phyloP scores from a whole-genome alignment of 2,329 filamentous ascomycete genomes.

The Colletotrichum cereale region DNA sequence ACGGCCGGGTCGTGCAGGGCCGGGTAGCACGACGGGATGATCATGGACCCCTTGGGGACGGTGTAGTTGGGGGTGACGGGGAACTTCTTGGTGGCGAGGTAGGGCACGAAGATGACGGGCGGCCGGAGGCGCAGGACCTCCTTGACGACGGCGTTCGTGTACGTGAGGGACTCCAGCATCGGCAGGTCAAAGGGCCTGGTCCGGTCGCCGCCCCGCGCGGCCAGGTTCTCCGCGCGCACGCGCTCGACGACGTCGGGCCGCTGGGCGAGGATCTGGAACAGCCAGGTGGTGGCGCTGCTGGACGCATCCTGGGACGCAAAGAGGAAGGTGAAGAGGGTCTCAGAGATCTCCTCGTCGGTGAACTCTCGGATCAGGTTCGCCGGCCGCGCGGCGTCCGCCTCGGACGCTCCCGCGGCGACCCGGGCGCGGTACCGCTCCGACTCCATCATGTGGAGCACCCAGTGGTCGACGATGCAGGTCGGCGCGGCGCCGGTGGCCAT shows the following conservation, averaged over 20 bases:
- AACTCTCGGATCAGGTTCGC: conserved; percentile 63
- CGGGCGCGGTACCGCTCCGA: conserved; percentile 75
- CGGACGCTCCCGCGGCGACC: conserved; percentile 72
- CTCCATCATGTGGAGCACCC: conserved; percentile 80
- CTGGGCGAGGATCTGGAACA: conserved; percentile 65
- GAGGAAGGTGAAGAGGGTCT: conserved; percentile 66
- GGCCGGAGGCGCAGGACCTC: conserved; percentile 65
- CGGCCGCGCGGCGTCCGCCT: conserved; percentile 55
- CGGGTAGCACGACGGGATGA: conserved; percentile 64
- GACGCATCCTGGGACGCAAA: conserved; percentile 67
- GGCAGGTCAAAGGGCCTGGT: conserved; percentile 55
- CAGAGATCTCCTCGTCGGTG: conserved; percentile 60
- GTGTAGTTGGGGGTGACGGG: conserved; percentile 62
- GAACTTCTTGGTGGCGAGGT: conserved; percentile 61
- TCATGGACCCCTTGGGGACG: conserved; percentile 61
- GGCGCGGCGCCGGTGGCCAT: conserved; percentile 78
- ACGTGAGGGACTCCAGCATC: conserved; percentile 63
- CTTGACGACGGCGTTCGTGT: conserved; percentile 66
- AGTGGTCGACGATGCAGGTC: conserved; percentile 82
- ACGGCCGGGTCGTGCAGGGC: conserved; percentile 62
- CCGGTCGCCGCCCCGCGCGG: conserved; percentile 56
- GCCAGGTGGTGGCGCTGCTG: conserved; percentile 65
- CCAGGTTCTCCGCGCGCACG: conserved; percentile 61
- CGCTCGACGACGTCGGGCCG: conserved; percentile 61
- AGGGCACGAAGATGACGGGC: conserved; percentile 67